Evolutionary conservation across 257 asterid species (phyloP).

Genomic region (Osmanthus fragrans): DNA sequence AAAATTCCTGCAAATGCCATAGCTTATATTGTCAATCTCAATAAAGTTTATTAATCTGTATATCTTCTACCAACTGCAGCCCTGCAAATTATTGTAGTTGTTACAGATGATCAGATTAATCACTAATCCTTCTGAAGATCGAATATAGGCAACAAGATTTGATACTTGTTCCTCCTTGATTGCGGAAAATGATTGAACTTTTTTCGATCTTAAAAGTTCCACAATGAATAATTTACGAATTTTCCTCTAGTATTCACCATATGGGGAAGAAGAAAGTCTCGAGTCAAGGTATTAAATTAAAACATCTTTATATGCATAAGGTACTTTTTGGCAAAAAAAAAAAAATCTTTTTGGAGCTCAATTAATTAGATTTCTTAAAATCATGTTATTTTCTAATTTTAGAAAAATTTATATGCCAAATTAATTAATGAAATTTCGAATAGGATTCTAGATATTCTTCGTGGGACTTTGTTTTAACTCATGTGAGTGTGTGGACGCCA

Average conservation of each 20-base stretch:
- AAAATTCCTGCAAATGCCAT: not conserved
- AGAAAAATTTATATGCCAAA: no score
- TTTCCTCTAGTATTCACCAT: constrained; percentile 8
- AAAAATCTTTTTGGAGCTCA: no score
- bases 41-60: no score
- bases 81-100: not conserved
- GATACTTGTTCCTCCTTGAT: not conserved
- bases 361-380: no score
- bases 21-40: not conserved
- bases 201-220: not conserved
- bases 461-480: no score
- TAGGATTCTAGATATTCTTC: no score
- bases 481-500: no score
- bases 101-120: not conserved
- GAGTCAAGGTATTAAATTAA: no score
- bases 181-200: not conserved
- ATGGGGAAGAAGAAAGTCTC: not conserved
- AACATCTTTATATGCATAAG: no score
- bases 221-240: not conserved
- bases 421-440: no score
- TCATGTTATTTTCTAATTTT: no score
- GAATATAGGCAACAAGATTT: not conserved
- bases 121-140: not conserved
- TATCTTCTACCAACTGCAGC: not conserved
- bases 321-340: no score